Evolutionary conservation across 495 filamentous ascomycete species (phyloP).

Genomic region (Jackrogersella minutella): DNA sequence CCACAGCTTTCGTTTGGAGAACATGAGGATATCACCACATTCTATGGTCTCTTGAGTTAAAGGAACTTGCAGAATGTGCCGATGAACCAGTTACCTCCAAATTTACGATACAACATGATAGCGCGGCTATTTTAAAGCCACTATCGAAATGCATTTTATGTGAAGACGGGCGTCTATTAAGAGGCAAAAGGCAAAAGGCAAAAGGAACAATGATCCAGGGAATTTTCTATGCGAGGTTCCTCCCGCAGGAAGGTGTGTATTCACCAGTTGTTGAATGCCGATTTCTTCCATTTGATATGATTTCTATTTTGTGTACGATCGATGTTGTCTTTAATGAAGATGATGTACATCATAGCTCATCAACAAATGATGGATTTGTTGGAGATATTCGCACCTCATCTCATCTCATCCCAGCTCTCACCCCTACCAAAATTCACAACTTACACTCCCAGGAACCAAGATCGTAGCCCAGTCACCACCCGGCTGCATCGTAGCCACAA

Average conservation of each 20-base stretch:
- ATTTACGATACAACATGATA: background rate
- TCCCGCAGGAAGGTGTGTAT: conserved; percentile 79
- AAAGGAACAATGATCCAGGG: conserved; percentile 77
- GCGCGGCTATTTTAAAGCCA: background rate
- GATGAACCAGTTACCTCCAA: background rate
- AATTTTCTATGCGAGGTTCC: conserved; percentile 95
- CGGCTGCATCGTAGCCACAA: conserved; percentile 69
- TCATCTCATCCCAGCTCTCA: background rate
- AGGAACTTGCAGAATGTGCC: background rate
- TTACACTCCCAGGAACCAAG: conserved; percentile 69
- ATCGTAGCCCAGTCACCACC: conserved; percentile 78
- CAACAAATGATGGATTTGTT: too few relatives aligned
- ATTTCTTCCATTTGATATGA: background rate
- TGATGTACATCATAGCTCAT: too few relatives aligned
- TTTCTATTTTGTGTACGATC: too few relatives aligned
- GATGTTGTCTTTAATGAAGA: too few relatives aligned
- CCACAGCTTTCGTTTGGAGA: conserved; percentile 3
- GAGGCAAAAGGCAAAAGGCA: too few relatives aligned
- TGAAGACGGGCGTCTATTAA: too few relatives aligned
- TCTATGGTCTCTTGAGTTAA: background rate
- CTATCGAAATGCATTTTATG: background rate
- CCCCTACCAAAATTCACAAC: background rate
- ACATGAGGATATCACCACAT: conserved; percentile 7
- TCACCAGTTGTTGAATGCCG: too few relatives aligned
- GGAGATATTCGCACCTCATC: background rate